Conservation (phyloP, 805 yeast genomes). For the Candida golubevii region DNA sequence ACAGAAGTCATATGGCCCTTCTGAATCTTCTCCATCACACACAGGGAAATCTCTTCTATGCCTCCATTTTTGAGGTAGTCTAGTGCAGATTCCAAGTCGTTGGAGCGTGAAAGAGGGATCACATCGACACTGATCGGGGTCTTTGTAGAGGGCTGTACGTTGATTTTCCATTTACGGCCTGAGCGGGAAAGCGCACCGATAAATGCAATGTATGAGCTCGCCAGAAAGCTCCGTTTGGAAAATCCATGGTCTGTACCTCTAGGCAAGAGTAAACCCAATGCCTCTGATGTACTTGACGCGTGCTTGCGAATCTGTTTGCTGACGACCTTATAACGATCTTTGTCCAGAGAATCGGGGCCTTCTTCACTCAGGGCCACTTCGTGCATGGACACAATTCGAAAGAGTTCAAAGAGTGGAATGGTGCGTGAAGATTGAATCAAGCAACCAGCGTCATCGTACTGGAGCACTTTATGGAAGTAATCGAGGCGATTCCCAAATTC, state of each 20-base stretch:
- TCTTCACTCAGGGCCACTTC: background rate
- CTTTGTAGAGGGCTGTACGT: conserved; percentile 22
- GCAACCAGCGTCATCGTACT: conserved; percentile 34
- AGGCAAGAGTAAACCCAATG: conserved; percentile 6
- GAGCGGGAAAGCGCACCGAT: conserved; percentile 11
- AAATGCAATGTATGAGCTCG: conserved; percentile 15
- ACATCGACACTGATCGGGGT: conserved; percentile 33
- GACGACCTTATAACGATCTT: background rate
- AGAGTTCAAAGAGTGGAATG: conserved; percentile 33
- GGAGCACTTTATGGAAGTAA: conserved; percentile 42
- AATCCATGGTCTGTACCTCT: background rate
- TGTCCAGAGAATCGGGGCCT: background rate
- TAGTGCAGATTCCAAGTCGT: conserved; percentile 14
- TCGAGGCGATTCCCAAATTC: conserved; percentile 40
- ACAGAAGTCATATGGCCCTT: background rate
- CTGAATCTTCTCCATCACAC: conserved; percentile 4
- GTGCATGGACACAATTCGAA: conserved; percentile 11
- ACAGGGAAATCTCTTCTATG: conserved; percentile 20
- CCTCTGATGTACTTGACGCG: background rate
- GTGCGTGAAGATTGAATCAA: conserved; percentile 27
- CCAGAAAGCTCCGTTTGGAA: conserved; percentile 3
- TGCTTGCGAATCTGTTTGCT: background rate
- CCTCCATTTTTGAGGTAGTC: conserved; percentile 21
- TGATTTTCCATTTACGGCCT: conserved; percentile 19
- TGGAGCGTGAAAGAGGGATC: conserved; percentile 23